Evolutionary conservation across 2,329 filamentous ascomycete genomes (phyloP).

Genomic region (Paraphaeosphaeria sporulosa): DNA sequence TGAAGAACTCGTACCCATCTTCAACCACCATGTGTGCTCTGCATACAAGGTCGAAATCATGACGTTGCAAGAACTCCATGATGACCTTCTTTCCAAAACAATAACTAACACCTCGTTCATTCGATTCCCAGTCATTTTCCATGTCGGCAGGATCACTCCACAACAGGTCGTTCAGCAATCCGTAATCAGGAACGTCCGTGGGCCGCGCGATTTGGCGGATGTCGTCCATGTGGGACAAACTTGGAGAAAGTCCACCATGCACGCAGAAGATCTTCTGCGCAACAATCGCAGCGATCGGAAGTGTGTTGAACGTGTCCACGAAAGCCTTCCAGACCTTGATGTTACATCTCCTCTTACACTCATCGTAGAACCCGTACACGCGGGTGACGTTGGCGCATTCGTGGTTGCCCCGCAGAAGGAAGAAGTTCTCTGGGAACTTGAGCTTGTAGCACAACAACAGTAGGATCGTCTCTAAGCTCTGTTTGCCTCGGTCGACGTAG

Average conservation of each 20-base stretch:
- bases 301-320: constrained; percentile 92
- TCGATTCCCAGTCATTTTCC: constrained; percentile 97
- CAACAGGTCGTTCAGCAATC: constrained; percentile 89
- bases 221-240: constrained; percentile 95
- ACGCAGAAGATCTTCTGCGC: constrained; percentile 98
- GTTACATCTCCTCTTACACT: constrained; percentile 95
- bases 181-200: constrained; percentile 97
- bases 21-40: constrained; percentile 99
- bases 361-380: constrained; percentile 97
- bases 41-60: constrained; percentile 97
- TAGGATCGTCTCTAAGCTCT: constrained; percentile 92
- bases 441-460: constrained; percentile 95
- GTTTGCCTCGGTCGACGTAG: constrained; percentile 96
- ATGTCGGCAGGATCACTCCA: constrained; percentile 99
- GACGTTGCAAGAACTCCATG: constrained; percentile 89
- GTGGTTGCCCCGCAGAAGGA: constrained; percentile 91
- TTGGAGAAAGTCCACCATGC: constrained; percentile 91
- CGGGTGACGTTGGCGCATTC: constrained; percentile 96
- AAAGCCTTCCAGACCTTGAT: constrained; percentile 99
- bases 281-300: constrained; percentile 95
- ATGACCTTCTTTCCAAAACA: constrained; percentile 99
- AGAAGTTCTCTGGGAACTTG: constrained; percentile 97
- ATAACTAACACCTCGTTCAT: constrained; percentile 95
- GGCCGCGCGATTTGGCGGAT: constrained; percentile 95
- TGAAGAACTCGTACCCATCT: constrained; percentile 99